Evolutionary conservation across 768 basidiomycete species (phyloP), one percentile per base, ranked within the genome.

Genomic region (Serendipita sp.): DNA sequence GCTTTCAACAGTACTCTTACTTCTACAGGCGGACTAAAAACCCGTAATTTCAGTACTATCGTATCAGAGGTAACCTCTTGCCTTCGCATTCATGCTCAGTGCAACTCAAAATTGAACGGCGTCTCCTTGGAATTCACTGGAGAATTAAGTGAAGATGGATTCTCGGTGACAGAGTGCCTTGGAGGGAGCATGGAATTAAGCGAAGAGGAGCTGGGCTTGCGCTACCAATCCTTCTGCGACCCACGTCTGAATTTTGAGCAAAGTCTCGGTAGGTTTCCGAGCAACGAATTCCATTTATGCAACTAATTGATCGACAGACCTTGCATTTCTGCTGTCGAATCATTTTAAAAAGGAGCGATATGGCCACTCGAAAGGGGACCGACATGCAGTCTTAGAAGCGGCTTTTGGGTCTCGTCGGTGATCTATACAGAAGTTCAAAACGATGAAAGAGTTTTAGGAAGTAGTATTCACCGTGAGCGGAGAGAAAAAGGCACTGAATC

Each of bases 211-310:
- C 78, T 99, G 16, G 86, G 82, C n/a, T 74, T 94, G 71, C 78
- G 94, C 66, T 99, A 98, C 71, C 86, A 95, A 86, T 84, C 86
- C 1, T 95, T 95, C 75, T 97, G 95, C 70, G 94, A 97, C 75
- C 95, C 93, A 1, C 76, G 94, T 48, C 74, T 97, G 65, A 95
- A 96, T 71, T 92, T 92, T 67, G 93, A 95, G 72, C 93, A 95
- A 72, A 87, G 86, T 48, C 78, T 97, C n/a, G 90, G 90, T 91
- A 67, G 65, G 82, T 75, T 1, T 42, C 58, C 60, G 22, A 30
- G 17, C 9, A 1, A 48, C 7, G 9, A 20, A 48, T 48, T 7
- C 1, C 9, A 20, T 48, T 28, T 48, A 48, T 7, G 7, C 7
- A 9, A n/a, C n/a, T 28, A 28, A 48, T 20, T n/a, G 9, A 16